Percentiles rank a stretch among this genome's conserved stretches.
These are phyloP conservation scores for Paraphaeosphaeria sporulosa DNA, from an alignment of 2,329 filamentous ascomycete genomes.

Conservation along the genomic window DNA sequence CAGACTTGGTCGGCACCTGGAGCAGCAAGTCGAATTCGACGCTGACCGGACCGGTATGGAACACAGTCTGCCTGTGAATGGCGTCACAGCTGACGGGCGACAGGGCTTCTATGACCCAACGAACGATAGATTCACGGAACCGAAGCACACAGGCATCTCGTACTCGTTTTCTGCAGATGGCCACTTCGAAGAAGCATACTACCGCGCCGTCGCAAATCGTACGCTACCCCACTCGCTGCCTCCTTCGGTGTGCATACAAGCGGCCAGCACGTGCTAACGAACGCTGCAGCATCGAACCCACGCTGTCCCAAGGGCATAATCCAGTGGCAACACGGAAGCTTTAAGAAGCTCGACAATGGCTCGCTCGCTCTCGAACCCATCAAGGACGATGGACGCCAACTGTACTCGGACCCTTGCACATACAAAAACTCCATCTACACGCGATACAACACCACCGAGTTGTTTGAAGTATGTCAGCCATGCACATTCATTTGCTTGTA, in stretches of 20 bases:
- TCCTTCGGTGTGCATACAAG: neutral
- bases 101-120: constrained; percentile 75
- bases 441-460: constrained; percentile 71
- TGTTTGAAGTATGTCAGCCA: constrained; percentile 62
- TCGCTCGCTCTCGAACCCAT: constrained; percentile 68
- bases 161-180: constrained; percentile 77
- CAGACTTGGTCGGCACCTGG: constrained; percentile 73
- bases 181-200: constrained; percentile 73
- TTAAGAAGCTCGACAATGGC: constrained; percentile 63
- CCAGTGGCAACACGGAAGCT: constrained; percentile 77
- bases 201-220: constrained; percentile 74
- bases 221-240: constrained; percentile 42
- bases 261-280: constrained; percentile 28
- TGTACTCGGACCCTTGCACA: constrained; percentile 71
- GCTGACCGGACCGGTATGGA: constrained; percentile 70
- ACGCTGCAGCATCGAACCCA: constrained; percentile 61
- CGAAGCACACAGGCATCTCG: constrained; percentile 71
- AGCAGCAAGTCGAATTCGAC: constrained; percentile 74
- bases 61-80: constrained; percentile 25
- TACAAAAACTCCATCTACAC: constrained; percentile 65
- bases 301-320: constrained; percentile 70
- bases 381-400: constrained; percentile 70
- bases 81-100: constrained; percentile 23
- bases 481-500: neutral
- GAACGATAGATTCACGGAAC: constrained; percentile 71